Evolutionary conservation across 2,329 filamentous ascomycete species (phyloP).

Genomic region (Ophiobolus disseminans): DNA sequence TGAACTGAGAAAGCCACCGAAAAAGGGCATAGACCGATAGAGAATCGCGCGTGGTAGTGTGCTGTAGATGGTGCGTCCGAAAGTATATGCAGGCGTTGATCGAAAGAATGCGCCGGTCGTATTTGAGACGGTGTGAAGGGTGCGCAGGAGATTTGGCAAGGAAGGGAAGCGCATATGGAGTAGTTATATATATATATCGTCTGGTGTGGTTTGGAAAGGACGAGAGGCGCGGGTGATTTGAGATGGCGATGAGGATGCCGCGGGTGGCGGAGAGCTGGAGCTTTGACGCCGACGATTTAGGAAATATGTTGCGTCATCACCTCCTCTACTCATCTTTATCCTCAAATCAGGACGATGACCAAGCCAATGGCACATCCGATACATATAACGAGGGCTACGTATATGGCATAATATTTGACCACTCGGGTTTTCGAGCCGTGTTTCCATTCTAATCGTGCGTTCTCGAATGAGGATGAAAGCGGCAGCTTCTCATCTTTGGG

Average conservation of each 20-base stretch:
- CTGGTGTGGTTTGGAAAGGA: constrained; percentile 5
- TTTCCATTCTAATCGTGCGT: background rate
- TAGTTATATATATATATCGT: constrained; percentile 11
- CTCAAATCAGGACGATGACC: background rate
- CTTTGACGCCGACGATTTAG: constrained; percentile 24
- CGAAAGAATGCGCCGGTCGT: constrained; percentile 45
- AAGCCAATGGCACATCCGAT: background rate
- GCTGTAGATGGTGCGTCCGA: constrained; percentile 41
- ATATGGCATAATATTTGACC: background rate
- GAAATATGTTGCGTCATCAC: constrained; percentile 43
- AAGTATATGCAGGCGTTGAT: constrained; percentile 45
- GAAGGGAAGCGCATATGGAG: constrained; percentile 58
- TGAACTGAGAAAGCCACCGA: constrained; percentile 77
- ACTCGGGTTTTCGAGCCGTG: background rate
- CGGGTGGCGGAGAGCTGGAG: constrained; percentile 34
- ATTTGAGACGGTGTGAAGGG: constrained; percentile 56
- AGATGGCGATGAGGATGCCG: constrained; percentile 24
- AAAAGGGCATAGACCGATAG: constrained; percentile 72
- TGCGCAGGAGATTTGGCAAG: constrained; percentile 56
- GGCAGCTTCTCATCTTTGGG: background rate
- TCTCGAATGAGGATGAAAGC: background rate
- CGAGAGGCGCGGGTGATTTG: constrained; percentile 1
- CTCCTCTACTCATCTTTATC: background rate
- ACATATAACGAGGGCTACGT: background rate
- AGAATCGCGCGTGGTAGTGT: constrained; percentile 35